Percentiles rank a stretch among this genome's conserved stretches.
Conservation (phyloP, 495 filamentous ascomycete genomes). For the Penicillium pancosmium region DNA sequence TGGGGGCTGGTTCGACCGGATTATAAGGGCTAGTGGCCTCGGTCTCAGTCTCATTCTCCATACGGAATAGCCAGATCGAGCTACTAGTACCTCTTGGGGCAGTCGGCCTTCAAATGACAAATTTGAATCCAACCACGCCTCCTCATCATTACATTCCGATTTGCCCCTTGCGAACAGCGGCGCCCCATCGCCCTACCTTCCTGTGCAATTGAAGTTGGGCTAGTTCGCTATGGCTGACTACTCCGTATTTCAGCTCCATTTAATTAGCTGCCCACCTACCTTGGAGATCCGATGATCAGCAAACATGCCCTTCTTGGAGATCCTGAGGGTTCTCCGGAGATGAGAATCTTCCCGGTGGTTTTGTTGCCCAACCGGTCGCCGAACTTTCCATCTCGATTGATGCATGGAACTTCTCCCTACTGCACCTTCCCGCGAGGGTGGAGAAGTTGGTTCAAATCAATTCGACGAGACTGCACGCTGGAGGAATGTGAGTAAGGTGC, state of each 20-base stretch:
- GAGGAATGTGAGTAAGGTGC: neutral
- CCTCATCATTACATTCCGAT: conserved; percentile 14
- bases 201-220: neutral
- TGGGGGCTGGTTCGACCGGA: conserved; percentile 12
- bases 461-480: neutral
- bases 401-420: neutral
- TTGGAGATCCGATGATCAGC: neutral
- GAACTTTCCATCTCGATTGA: neutral
- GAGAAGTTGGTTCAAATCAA: neutral
- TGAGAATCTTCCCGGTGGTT: neutral
- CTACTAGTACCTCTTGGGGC: neutral
- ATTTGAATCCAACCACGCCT: neutral
- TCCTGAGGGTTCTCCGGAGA: neutral
- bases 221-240: neutral
- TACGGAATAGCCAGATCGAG: neutral
- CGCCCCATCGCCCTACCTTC: neutral
- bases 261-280: neutral
- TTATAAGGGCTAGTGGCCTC: neutral
- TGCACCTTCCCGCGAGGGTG: neutral
- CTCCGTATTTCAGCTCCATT: neutral
- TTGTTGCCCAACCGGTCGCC: neutral
- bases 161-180: conserved; percentile 31
- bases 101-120: conserved; percentile 1
- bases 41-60: too few relatives aligned
- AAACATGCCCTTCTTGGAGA: neutral